phyloP scores from a whole-genome alignment of 768 basidiomycete species.

The Russula compacta region DNA sequence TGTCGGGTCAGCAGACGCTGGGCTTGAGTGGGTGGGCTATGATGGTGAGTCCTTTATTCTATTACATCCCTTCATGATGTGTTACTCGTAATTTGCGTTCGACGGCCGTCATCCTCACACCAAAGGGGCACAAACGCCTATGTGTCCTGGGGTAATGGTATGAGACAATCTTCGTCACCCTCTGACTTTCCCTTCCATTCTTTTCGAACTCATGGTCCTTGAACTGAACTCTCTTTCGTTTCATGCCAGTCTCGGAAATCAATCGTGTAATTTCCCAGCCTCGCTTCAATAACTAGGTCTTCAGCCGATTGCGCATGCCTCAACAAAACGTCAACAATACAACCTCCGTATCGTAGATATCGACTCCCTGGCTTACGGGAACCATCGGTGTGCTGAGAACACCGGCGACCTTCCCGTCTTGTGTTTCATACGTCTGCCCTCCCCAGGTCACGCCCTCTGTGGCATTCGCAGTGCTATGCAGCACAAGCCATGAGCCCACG shows the following conservation, averaged over 20 bases:
- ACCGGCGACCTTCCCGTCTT: constrained; percentile 35
- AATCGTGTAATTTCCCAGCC: not conserved
- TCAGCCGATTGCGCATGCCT: not conserved
- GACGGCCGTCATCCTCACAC: constrained; percentile 47
- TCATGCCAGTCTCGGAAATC: not conserved
- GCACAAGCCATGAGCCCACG: not conserved
- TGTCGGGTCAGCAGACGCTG: not conserved
- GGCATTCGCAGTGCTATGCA: constrained; percentile 40
- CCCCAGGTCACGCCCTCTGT: constrained; percentile 45
- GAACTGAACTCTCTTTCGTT: not conserved
- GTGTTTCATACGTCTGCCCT: constrained; percentile 49
- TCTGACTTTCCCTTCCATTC: constrained; percentile 33
- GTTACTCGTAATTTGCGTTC: constrained; percentile 85
- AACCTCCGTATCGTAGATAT: constrained; percentile 41
- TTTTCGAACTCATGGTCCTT: not conserved
- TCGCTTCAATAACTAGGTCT: not conserved
- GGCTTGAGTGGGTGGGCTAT: not conserved
- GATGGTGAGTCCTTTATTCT: constrained; percentile 22
- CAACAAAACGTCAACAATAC: constrained; percentile 33
- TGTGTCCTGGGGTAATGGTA: constrained; percentile 53
- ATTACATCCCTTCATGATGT: constrained; percentile 35
- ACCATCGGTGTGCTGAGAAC: constrained; percentile 25
- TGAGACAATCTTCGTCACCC: constrained; percentile 52
- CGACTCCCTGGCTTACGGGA: constrained; percentile 32
- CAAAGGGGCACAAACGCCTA: constrained; percentile 70